Percentiles rank a stretch among this genome's conserved stretches.
These are phyloP conservation scores for Didymella keratinophila DNA, from an alignment of 2,329 filamentous ascomycete genomes.

Conservation along the genomic window DNA sequence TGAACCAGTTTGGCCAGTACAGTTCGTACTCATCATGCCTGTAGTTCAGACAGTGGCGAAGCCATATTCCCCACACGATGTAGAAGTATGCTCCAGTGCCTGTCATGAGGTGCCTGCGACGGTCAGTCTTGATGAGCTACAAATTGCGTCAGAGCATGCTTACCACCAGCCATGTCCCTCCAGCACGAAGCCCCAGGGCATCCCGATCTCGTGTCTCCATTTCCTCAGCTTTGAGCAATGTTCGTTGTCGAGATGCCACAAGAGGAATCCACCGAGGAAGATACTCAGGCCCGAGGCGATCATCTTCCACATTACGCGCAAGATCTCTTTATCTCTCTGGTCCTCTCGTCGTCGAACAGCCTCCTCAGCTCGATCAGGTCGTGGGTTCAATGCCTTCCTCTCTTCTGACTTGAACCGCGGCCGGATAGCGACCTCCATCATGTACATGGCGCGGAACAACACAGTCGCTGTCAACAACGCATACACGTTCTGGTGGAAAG, in stretches of 20 bases:
- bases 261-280: constrained; percentile 76
- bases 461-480: constrained; percentile 74
- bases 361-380: constrained; percentile 39
- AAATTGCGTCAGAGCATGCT: constrained; percentile 34
- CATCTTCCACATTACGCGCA: constrained; percentile 79
- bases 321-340: constrained; percentile 63
- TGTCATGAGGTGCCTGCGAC: constrained; percentile 75
- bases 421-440: constrained; percentile 74
- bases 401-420: constrained; percentile 59
- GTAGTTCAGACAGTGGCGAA: constrained; percentile 77
- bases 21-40: constrained; percentile 75
- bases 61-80: constrained; percentile 83
- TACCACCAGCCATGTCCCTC: constrained; percentile 78
- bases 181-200: constrained; percentile 82
- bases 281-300: constrained; percentile 71
- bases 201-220: constrained; percentile 72
- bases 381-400: constrained; percentile 46
- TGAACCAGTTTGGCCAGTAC: constrained; percentile 70
- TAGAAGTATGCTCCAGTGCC: constrained; percentile 84
- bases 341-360: constrained; percentile 59
- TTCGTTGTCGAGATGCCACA: constrained; percentile 83
- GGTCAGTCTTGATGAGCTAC: constrained; percentile 17
- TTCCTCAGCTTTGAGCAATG: constrained; percentile 71
- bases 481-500: constrained; percentile 84
- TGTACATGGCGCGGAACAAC: constrained; percentile 75